phyloP scores from a whole-genome alignment of 140 eudicot genomes.

The Anethum foeniculum region DNA sequence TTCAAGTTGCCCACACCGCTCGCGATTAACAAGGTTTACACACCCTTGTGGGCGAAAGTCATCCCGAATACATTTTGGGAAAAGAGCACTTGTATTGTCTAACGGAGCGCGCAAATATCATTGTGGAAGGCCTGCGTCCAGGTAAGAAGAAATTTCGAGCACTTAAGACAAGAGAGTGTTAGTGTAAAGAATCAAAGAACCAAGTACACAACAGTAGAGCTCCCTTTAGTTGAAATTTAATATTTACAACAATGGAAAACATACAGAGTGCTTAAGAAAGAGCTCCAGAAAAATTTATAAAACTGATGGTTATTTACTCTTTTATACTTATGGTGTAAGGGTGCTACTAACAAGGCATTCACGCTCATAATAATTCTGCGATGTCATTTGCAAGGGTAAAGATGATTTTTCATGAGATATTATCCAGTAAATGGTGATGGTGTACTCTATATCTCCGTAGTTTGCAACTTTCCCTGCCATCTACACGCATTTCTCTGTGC shows the following conservation, averaged over 20 bases:
- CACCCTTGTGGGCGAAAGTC: background rate
- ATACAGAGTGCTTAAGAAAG: background rate
- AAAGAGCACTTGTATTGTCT: background rate
- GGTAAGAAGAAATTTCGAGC: background rate
- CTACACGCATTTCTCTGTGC: background rate
- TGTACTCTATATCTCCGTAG: background rate
- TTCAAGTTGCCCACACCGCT: background rate
- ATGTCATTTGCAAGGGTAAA: background rate
- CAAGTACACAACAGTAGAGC: background rate
- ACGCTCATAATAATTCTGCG: constrained; percentile 10
- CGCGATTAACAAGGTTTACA: background rate
- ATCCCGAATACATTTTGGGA: background rate
- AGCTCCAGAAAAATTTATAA: background rate
- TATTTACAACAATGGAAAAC: background rate
- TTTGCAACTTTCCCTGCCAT: background rate
- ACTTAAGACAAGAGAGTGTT: background rate
- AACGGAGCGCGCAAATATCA: background rate
- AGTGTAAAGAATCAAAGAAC: constrained; percentile 4
- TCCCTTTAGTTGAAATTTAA: background rate
- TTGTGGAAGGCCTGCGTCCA: background rate
- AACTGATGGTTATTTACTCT: constrained; percentile 13
- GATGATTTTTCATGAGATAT: background rate
- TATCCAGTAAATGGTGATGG: constrained; percentile 11
- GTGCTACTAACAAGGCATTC: constrained; percentile 17
- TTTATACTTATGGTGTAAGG: constrained; percentile 21